Evolutionary conservation across 2,329 filamentous ascomycete genomes (phyloP).

Genomic region (Ambrosiella cleistominuta): DNA sequence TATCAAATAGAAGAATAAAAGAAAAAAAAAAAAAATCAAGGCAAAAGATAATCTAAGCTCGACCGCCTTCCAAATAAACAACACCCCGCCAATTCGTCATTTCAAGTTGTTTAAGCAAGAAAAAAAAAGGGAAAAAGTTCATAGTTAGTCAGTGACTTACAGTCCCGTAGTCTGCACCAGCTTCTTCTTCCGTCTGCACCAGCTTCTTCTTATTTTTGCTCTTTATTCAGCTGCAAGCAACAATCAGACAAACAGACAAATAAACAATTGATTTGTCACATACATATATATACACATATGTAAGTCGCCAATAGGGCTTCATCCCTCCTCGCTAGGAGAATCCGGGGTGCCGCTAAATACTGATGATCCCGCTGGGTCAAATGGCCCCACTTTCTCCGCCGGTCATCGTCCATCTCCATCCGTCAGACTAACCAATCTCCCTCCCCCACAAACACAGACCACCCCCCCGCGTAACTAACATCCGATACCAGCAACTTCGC

Average conservation of each 20-base stretch:
- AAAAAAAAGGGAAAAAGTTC: too few species aligned
- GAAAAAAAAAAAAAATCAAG: not conserved
- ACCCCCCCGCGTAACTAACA: not conserved
- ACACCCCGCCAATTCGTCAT: too few species aligned
- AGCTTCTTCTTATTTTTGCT: too few species aligned
- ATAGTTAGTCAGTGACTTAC: too few species aligned
- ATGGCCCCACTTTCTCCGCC: not conserved
- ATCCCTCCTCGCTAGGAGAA: not conserved
- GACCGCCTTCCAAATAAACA: too few species aligned
- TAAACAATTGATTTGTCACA: too few species aligned
- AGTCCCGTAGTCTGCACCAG: too few species aligned
- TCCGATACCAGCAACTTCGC: not conserved
- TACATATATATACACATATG: too few species aligned
- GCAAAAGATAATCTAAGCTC: not conserved
- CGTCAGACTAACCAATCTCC: not conserved
- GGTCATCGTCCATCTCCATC: not conserved
- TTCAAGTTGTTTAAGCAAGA: too few species aligned
- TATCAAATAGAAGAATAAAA: not conserved
- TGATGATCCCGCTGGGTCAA: not conserved
- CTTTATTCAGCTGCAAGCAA: too few species aligned
- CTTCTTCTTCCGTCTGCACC: too few species aligned
- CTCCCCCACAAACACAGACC: not conserved
- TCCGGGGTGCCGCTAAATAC: not conserved
- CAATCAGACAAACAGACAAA: too few species aligned
- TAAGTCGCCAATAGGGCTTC: not conserved